Conservation (phyloP, 495 filamentous ascomycete genomes). For the Pseudoneurospora amorphoporcata region DNA sequence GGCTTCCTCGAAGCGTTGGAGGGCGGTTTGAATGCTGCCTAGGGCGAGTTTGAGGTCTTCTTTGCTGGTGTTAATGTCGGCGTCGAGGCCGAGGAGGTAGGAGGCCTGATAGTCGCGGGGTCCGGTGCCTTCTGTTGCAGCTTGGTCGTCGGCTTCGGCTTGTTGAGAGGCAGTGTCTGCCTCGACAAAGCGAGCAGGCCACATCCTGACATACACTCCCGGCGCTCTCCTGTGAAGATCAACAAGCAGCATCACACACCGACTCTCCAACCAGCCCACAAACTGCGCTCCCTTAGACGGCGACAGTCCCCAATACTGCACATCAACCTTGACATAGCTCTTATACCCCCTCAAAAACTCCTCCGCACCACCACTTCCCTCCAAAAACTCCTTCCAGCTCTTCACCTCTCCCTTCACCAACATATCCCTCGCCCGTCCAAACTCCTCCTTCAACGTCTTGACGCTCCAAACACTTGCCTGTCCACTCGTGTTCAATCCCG, state of each 20-base stretch:
- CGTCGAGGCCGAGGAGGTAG: conserved; percentile 47
- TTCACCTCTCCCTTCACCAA: neutral
- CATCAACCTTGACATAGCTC: conserved; percentile 42
- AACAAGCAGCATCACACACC: conserved; percentile 38
- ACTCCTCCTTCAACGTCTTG: conserved; percentile 36
- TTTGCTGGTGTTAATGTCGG: conserved; percentile 10
- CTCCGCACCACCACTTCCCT: conserved; percentile 1
- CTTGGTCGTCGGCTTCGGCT: neutral
- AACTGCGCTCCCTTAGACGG: conserved; percentile 33
- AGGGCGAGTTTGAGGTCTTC: conserved; percentile 22
- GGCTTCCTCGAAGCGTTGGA: conserved; percentile 38
- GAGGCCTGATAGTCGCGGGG: conserved; percentile 36
- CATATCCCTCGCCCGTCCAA: conserved; percentile 25
- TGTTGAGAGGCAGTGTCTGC: neutral
- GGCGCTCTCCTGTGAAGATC: conserved; percentile 39
- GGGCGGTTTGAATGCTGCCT: conserved; percentile 24
- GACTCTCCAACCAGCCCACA: conserved; percentile 46
- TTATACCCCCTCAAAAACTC: conserved; percentile 37
- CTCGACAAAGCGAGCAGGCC: conserved; percentile 45
- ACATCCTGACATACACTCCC: conserved; percentile 40
- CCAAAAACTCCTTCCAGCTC: neutral
- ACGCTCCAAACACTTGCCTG: conserved; percentile 38
- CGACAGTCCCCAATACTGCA: conserved; percentile 46
- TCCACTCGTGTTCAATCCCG: conserved; percentile 42
- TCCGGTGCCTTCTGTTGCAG: conserved; percentile 2